phyloP scores from a whole-genome alignment of 2,329 filamentous ascomycete genomes.

The Colletotrichum lupini region DNA sequence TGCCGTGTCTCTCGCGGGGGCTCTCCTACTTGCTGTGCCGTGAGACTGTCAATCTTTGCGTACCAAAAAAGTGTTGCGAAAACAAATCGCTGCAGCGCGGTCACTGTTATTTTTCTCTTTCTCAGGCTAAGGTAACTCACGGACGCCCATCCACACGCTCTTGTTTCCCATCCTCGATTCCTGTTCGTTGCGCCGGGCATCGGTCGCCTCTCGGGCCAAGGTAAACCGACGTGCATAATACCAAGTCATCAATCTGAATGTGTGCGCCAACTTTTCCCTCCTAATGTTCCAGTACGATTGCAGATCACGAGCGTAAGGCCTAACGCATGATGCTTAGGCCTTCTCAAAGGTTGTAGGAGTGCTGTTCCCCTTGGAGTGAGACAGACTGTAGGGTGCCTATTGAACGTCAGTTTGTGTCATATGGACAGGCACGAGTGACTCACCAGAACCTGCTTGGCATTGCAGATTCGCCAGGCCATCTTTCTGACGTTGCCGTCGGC shows the following conservation, averaged over 20 bases:
- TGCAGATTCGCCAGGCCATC: slow-evolving; percentile 93
- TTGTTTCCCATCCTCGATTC: neutral
- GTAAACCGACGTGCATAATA: neutral
- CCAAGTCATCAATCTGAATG: slow-evolving; percentile 1
- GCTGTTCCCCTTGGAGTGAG: slow-evolving; percentile 69
- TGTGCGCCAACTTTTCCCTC: neutral
- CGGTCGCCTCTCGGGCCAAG: slow-evolving; percentile 21
- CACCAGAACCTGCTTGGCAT: slow-evolving; percentile 94
- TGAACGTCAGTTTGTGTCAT: slow-evolving; percentile 21
- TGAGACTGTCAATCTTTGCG: slow-evolving; percentile 19
- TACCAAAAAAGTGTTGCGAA: slow-evolving; percentile 5
- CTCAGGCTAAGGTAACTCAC: slow-evolving; percentile 33
- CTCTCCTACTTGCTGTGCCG: slow-evolving; percentile 13
- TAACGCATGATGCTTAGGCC: neutral
- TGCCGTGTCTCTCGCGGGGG: slow-evolving; percentile 24
- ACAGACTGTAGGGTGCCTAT: slow-evolving; percentile 79
- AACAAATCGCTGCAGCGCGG: slow-evolving; percentile 15
- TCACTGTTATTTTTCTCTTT: slow-evolving; percentile 25
- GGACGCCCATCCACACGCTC: slow-evolving; percentile 9
- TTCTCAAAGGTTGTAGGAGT: slow-evolving; percentile 53
- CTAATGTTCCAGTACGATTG: neutral
- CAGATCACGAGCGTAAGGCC: neutral
- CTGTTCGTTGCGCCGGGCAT: neutral
- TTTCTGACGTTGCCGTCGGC: slow-evolving; percentile 92
- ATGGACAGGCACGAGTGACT: slow-evolving; percentile 49